A percentile compares a stretch with the other conserved stretches of the same genome.
Evolutionary conservation across 1,284 basidiomycete species (phyloP).

Genomic region (Ceratobasidium sp.): DNA sequence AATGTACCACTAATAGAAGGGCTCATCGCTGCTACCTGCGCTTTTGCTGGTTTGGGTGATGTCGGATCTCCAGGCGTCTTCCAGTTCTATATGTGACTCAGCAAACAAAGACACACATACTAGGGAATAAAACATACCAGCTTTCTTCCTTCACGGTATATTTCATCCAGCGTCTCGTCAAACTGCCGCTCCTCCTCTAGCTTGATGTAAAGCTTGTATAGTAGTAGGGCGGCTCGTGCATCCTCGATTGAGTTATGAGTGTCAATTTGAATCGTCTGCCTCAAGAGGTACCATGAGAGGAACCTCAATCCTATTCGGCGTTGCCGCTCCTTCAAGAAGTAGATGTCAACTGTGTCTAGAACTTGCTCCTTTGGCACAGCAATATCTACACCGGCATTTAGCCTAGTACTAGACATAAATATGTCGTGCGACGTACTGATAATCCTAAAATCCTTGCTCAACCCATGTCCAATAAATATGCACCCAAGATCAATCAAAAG

Average conservation of each 20-base stretch:
- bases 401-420: conserved; percentile 4
- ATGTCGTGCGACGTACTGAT: conserved; percentile 79
- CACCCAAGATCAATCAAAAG: conserved; percentile 94
- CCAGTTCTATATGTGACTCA: conserved; percentile 26
- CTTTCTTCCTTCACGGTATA: conserved; percentile 79
- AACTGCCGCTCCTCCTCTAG: conserved; percentile 84
- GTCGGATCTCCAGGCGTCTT: conserved; percentile 50
- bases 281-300: conserved; percentile 91
- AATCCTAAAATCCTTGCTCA: conserved; percentile 99
- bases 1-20: conserved; percentile 43
- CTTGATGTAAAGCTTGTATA: conserved; percentile 87
- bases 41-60: conserved; percentile 47
- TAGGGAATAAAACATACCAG: conserved; percentile 64
- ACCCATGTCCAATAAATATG: conserved; percentile 96
- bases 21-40: conserved; percentile 46
- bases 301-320: conserved; percentile 94
- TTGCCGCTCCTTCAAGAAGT: conserved; percentile 84
- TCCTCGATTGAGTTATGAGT: conserved; percentile 98
- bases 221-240: conserved; percentile 85
- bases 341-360: conserved; percentile 96
- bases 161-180: conserved; percentile 88
- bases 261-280: conserved; percentile 91
- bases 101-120: neutral
- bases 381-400: conserved; percentile 74
- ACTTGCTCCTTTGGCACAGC: conserved; percentile 96